These are phyloP conservation scores for Ophiostoma sp. DNA, from an alignment of 2,329 filamentous ascomycete species.

Conservation along the genomic window DNA sequence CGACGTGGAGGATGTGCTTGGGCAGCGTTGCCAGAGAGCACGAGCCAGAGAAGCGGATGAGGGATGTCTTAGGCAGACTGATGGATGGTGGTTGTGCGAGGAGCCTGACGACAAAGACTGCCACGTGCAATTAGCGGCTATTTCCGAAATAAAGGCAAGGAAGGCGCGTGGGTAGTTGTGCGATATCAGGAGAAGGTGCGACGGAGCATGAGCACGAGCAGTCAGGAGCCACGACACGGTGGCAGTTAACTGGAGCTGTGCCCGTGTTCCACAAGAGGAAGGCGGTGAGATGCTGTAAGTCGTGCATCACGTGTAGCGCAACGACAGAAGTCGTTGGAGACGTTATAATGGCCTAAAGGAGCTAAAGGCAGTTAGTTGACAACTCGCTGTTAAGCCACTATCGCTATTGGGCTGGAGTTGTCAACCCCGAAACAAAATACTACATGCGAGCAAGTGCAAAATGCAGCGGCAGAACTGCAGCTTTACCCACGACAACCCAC, in stretches of 20 bases:
- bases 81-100: neutral
- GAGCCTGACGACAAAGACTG: conserved; percentile 1
- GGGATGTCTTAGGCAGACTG: neutral
- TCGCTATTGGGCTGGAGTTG: neutral
- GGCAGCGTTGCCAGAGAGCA: conserved; percentile 8
- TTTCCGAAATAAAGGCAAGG: neutral
- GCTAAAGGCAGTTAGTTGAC: neutral
- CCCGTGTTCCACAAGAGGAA: conserved; percentile 16
- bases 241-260: neutral
- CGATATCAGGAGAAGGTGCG: conserved; percentile 8
- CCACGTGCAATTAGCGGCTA: neutral
- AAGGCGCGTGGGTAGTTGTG: conserved; percentile 10
- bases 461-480: neutral
- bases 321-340: neutral
- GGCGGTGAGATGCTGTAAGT: conserved; percentile 19
- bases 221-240: conserved; percentile 20
- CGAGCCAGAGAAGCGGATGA: neutral
- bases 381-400: neutral
- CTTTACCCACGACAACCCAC: neutral
- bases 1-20: conserved; percentile 1
- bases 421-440: too few species aligned
- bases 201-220: neutral
- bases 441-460: too few species aligned
- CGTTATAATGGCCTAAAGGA: neutral
- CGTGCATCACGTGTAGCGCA: conserved; percentile 17